phyloP scores from a whole-genome alignment of 306 rosid species.

The Prunus armeniaca region DNA sequence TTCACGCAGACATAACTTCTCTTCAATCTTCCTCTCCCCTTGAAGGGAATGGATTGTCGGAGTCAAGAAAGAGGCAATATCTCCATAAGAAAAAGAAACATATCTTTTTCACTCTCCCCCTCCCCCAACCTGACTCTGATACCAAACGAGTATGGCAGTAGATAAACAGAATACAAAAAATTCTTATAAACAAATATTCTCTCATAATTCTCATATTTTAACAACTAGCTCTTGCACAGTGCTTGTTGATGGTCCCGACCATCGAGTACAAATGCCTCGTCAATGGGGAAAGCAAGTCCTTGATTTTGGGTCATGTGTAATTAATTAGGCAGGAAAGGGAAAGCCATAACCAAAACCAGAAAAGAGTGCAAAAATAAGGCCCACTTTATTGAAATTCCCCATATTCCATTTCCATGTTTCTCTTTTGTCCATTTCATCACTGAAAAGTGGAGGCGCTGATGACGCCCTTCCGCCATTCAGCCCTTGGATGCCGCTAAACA shows the following conservation, averaged over 20 bases:
- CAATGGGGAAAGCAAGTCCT: conserved; percentile 27
- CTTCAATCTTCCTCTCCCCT: no score
- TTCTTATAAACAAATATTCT: no score
- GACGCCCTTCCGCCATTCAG: conserved; percentile 26
- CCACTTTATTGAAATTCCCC: conserved; percentile 17
- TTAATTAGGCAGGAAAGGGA: not conserved
- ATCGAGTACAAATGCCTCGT: conserved; percentile 17
- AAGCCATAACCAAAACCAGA: conserved; percentile 9
- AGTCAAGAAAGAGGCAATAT: no score
- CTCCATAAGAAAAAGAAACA: no score
- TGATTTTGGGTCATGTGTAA: conserved; percentile 24
- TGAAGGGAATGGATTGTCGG: no score
- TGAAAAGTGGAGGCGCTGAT: conserved; percentile 57
- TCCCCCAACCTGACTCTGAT: no score
- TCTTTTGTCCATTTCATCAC: conserved; percentile 19
- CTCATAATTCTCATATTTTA: no score
- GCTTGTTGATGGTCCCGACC: conserved; percentile 33
- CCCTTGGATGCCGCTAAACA: conserved; percentile 45
- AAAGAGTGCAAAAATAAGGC: conserved; percentile 5
- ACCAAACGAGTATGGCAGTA: no score
- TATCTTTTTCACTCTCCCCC: no score
- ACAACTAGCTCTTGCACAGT: not conserved
- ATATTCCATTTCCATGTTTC: conserved; percentile 16
- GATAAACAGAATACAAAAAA: rapidly evolving
- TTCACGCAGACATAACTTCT: no score